Conservation (phyloP, 2,329 filamentous ascomycete genomes). For the Verticillium zaregamsianum region DNA sequence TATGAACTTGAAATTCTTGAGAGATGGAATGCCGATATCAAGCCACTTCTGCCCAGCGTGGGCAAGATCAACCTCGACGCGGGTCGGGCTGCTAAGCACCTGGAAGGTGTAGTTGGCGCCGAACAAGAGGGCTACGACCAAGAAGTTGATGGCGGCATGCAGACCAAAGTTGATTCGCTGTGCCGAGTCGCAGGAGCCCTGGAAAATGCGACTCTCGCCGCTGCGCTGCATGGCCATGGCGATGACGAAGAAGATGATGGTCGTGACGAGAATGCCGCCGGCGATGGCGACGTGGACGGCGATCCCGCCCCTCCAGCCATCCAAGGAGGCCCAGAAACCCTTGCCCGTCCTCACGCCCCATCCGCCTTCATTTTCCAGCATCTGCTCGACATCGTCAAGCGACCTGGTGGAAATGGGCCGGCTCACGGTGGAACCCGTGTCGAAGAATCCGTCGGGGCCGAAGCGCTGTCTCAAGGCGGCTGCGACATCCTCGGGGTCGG, state of each 20-base stretch:
- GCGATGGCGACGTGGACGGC: constrained; percentile 36
- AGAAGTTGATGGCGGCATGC: constrained; percentile 39
- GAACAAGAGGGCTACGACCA: constrained; percentile 38
- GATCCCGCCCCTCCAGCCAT: constrained; percentile 45
- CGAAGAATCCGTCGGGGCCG: constrained; percentile 5
- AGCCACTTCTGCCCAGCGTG: constrained; percentile 44
- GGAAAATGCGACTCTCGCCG: constrained; percentile 31
- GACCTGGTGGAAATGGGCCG: not conserved
- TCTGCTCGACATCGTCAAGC: constrained; percentile 11
- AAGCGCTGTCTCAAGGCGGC: constrained; percentile 1
- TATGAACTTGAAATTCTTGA: constrained; percentile 43
- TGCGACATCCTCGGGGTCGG: constrained; percentile 23
- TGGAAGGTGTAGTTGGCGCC: constrained; percentile 51
- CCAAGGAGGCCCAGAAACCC: constrained; percentile 18
- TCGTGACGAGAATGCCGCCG: constrained; percentile 31
- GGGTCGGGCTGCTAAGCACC: constrained; percentile 49
- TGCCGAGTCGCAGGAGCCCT: constrained; percentile 32
- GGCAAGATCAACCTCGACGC: constrained; percentile 41
- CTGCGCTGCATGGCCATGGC: constrained; percentile 27
- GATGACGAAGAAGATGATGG: constrained; percentile 34
- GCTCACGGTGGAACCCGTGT: constrained; percentile 5
- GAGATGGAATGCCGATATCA: constrained; percentile 49
- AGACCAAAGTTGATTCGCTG: constrained; percentile 34
- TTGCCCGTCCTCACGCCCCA: constrained; percentile 15
- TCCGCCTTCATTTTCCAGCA: constrained; percentile 13